Base-by-base conservation (phyloP, 768 basidiomycete species). In the Serendipita sp. region DNA sequence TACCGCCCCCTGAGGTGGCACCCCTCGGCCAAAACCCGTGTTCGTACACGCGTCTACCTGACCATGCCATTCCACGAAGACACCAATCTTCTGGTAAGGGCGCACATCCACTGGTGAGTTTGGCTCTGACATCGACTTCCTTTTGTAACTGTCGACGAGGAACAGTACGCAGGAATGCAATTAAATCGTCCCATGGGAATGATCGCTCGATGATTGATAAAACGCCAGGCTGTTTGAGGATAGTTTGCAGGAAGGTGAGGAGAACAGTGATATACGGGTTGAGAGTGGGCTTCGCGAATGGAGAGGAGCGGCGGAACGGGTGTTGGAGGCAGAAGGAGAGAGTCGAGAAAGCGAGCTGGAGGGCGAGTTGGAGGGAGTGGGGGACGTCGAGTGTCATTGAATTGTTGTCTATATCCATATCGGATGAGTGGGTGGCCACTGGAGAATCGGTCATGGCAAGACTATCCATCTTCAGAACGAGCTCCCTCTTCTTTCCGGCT, bases 31-130 rank as follows among this genome's bases (percentile, higher is more conserved):
- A 99, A 73, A 86, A 98, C 0, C 94, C 95, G 45, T 90, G 83
- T 73, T 95, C 92, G 72, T 88, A 98, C 15, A 97, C 85, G 67
- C 84, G 83, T 66, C 91, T 80, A 3, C 90, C 88, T 2, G 91
- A 86, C 96, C 96, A 99, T 69, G 93, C 93, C 86, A 94, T 91
- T 1, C 96, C 96, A 37, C 96, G 81, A 68, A 97, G 72, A 70
- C 88, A 89, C 92, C 94, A 97, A 70, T 98, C 96, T 74, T 99
- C 96, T 0, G 89, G 81, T 1, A 98, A 76, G 0, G 90, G 85
- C 24, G 81, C 75, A 67, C 83, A 86, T 13, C 83, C 83, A 51
- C 78, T 83, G 0, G 86, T 88, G 37, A 89, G 77, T 28, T 75
- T 73, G 28, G 76, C 72, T 78, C 85, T 84, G 44, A 81, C 79